These are phyloP conservation scores for Lodderomyces beijingensis DNA, from an alignment of 1,139 yeast genomes.

Conservation along the genomic window DNA sequence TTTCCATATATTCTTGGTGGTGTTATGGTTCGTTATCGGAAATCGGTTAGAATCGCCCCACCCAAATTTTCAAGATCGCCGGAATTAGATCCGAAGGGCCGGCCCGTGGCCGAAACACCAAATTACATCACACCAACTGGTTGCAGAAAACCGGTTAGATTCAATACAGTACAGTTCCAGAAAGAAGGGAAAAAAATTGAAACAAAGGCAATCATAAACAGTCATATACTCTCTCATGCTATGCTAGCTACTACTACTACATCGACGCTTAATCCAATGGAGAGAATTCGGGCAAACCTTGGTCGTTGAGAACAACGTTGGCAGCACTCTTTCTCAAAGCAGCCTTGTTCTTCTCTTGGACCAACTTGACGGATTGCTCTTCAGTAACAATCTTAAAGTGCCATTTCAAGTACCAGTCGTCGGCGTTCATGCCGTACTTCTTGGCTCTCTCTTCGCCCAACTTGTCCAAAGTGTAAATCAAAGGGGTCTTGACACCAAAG, in stretches of 20 bases:
- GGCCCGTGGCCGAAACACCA: too few species aligned
- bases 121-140: too few species aligned
- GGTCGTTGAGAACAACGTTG: constrained; percentile 14
- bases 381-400: constrained; percentile 21
- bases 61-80: too few species aligned
- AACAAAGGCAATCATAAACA: too few species aligned
- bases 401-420: constrained; percentile 23
- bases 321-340: constrained; percentile 14
- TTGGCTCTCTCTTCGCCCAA: constrained; percentile 18
- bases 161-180: too few species aligned
- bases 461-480: constrained; percentile 17
- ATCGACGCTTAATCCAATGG: constrained; percentile 10
- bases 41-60: too few species aligned
- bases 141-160: too few species aligned
- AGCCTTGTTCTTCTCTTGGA: constrained; percentile 13
- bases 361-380: constrained; percentile 16
- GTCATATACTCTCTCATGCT: too few species aligned
- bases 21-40: too few species aligned
- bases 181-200: neutral
- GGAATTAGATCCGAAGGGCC: too few species aligned
- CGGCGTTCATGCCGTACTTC: constrained; percentile 17
- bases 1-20: too few species aligned
- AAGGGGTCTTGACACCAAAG: constrained; percentile 22
- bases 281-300: constrained; percentile 17
- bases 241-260: constrained; percentile 1